phyloP scores from a whole-genome alignment of 768 basidiomycete species.

The Neoboletus magnificus region DNA sequence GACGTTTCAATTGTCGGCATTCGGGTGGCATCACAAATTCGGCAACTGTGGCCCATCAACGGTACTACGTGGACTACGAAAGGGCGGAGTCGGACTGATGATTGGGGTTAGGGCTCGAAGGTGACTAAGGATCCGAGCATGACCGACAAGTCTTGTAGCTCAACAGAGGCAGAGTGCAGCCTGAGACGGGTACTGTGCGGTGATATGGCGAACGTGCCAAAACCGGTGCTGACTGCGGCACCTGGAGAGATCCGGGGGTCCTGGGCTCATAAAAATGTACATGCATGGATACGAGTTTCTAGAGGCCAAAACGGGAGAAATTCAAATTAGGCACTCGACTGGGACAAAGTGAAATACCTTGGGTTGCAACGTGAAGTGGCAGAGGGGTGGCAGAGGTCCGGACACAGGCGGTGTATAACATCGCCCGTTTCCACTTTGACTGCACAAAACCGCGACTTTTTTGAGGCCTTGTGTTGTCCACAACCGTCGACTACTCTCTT shows the following conservation, averaged over 20 bases:
- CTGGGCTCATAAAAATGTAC: not conserved
- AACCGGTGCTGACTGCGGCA: not conserved
- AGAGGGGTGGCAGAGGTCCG: slow-evolving; percentile 30
- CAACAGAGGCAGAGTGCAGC: not conserved
- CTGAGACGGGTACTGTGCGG: not conserved
- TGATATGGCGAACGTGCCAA: not conserved
- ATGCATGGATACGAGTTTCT: slow-evolving; percentile 5
- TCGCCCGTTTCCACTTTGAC: slow-evolving; percentile 29
- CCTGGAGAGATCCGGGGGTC: not conserved
- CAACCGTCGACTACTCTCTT: slow-evolving; percentile 20
- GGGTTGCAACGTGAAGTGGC: slow-evolving; percentile 10
- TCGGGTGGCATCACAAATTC: not conserved
- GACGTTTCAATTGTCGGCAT: not conserved
- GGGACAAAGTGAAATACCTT: not conserved
- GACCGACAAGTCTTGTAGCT: not conserved
- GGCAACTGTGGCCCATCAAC: not conserved
- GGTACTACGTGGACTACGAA: not conserved
- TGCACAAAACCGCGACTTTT: slow-evolving; percentile 24
- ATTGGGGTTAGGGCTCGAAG: not conserved
- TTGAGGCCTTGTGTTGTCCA: slow-evolving; percentile 15
- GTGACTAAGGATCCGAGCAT: not conserved
- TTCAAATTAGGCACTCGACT: not conserved
- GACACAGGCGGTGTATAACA: slow-evolving; percentile 32
- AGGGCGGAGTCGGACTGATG: not conserved
- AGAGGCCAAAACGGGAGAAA: not conserved